These are phyloP conservation scores for Vaccinium vitisidaea DNA, from an alignment of 148 eudicot species.

Conservation along the genomic window DNA sequence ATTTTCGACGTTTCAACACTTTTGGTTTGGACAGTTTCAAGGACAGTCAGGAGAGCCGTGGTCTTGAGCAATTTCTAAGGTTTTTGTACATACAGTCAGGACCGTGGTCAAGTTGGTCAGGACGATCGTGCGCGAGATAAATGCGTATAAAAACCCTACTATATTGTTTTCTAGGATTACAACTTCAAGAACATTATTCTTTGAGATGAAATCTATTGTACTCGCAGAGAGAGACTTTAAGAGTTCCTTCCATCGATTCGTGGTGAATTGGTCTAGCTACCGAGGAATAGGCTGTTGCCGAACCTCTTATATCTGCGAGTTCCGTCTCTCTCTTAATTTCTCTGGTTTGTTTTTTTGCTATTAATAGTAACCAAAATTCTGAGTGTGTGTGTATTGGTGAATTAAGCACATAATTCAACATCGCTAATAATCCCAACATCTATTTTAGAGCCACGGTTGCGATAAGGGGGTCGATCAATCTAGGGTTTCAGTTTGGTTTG, in stretches of 20 bases:
- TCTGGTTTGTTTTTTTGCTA: too few species aligned
- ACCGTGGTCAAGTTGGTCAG: background rate
- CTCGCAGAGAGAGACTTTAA: too few species aligned
- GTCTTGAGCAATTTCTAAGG: background rate
- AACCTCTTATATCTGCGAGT: background rate
- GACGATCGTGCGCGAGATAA: too few species aligned
- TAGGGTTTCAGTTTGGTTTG: too few species aligned
- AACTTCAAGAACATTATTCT: background rate
- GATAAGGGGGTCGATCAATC: too few species aligned
- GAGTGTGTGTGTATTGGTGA: background rate
- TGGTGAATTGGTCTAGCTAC: background rate
- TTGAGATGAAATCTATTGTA: background rate
- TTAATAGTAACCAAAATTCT: background rate
- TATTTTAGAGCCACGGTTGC: too few species aligned
- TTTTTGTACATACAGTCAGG: background rate
- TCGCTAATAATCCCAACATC: too few species aligned
- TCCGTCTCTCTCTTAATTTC: background rate
- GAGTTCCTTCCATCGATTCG: background rate
- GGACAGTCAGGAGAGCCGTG: background rate
- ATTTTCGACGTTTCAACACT: background rate
- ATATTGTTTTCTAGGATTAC: too few species aligned
- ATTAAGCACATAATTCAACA: too few species aligned
- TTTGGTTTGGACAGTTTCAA: background rate
- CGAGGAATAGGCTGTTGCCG: too few species aligned
- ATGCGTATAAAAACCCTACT: too few species aligned